Conservation (phyloP, 164 flowering plant genomes). For the Annona cherimola region DNA sequence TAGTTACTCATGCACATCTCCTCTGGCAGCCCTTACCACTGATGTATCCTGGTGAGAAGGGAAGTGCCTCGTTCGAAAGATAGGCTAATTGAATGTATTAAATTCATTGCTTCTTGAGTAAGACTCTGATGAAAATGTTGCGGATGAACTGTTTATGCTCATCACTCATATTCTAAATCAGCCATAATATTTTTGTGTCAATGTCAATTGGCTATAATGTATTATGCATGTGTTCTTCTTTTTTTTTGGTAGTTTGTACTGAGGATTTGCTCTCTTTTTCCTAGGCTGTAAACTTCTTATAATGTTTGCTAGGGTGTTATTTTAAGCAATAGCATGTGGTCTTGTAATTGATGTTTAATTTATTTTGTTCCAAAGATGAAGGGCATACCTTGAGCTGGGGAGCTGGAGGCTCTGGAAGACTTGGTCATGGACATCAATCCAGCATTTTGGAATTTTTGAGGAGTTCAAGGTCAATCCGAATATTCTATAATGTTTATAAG, state of each 20-base stretch:
- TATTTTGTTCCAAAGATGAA: slow-evolving; percentile 35
- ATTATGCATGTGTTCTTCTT: not conserved
- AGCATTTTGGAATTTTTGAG: slow-evolving; percentile 55
- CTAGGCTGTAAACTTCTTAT: not conserved
- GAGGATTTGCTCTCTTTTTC: not conserved
- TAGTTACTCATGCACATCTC: not conserved
- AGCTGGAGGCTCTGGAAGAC: slow-evolving; percentile 80
- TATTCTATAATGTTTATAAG: not conserved
- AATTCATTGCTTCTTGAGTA: not conserved
- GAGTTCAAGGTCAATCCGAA: slow-evolving; percentile 50
- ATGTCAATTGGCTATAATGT: not conserved
- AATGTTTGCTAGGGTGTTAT: not conserved
- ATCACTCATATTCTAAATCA: not conserved
- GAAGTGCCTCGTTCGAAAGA: not conserved
- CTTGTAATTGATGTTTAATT: not conserved
- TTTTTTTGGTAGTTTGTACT: not conserved
- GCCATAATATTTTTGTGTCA: not conserved
- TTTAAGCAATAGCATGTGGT: not conserved
- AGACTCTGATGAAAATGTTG: not conserved
- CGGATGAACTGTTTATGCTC: not conserved
- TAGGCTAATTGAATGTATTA: not conserved
- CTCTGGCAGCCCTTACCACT: not conserved
- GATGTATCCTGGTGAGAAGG: not conserved
- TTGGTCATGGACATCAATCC: slow-evolving; percentile 82
- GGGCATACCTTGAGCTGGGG: slow-evolving; percentile 94